Conservation (phyloP, 2,329 filamentous ascomycete species). For the Calonectria hongkongensis region DNA sequence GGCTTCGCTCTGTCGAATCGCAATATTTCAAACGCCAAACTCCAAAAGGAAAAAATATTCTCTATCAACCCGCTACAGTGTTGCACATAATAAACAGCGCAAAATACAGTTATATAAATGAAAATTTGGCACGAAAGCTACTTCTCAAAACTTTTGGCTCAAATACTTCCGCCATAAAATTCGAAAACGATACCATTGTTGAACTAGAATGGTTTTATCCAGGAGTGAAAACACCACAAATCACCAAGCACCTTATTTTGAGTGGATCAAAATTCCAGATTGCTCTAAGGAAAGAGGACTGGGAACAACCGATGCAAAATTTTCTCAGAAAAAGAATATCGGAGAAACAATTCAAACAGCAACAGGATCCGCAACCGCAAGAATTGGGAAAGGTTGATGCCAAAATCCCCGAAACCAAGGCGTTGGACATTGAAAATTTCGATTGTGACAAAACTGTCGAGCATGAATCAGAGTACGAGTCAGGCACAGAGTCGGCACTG, state of each 20-base stretch:
- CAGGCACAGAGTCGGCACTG: neutral
- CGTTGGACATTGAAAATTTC: neutral
- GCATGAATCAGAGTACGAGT: constrained; percentile 2
- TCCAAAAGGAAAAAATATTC: neutral
- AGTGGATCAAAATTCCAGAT: constrained; percentile 35
- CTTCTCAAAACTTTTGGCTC: neutral
- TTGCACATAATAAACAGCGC: constrained; percentile 30
- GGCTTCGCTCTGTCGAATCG: constrained; percentile 9
- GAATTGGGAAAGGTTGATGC: neutral
- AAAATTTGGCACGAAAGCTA: neutral
- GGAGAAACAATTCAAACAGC: constrained; percentile 1
- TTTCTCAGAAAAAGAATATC: constrained; percentile 8
- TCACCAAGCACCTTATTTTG: constrained; percentile 39
- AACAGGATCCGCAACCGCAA: neutral
- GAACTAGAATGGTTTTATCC: constrained; percentile 39
- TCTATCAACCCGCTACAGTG: neutral
- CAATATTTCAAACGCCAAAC: neutral
- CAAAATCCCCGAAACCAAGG: neutral
- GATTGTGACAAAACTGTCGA: neutral
- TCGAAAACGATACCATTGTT: constrained; percentile 33
- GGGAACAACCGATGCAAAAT: constrained; percentile 33
- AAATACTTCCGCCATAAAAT: neutral
- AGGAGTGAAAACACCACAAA: neutral
- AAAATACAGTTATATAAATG: constrained; percentile 32
- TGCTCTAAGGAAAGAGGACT: constrained; percentile 43